Percentiles rank a stretch among this genome's conserved stretches.
Conservation (phyloP, 2,329 filamentous ascomycete genomes). For the Aureobasidium leucospermi region DNA sequence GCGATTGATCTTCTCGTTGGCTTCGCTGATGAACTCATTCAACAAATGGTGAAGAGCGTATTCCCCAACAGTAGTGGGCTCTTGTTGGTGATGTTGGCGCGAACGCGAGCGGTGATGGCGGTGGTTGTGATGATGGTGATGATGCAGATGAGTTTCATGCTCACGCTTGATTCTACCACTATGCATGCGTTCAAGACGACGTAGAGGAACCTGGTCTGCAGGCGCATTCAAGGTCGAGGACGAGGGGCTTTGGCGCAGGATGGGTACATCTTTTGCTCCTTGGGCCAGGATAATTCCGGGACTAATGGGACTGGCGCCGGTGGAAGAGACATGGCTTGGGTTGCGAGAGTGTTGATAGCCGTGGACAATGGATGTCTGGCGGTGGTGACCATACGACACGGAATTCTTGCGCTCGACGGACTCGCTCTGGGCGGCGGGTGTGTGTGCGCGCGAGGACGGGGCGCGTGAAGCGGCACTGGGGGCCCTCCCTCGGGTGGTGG, state of each 20-base stretch:
- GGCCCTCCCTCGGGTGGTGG: slow-evolving; percentile 39
- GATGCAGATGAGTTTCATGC: slow-evolving; percentile 69
- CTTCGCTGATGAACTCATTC: slow-evolving; percentile 91
- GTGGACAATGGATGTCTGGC: slow-evolving; percentile 95
- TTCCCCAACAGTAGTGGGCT: slow-evolving; percentile 91
- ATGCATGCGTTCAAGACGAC: slow-evolving; percentile 38
- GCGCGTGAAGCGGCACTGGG: slow-evolving; percentile 35
- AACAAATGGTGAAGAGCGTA: slow-evolving; percentile 96
- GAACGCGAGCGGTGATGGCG: slow-evolving; percentile 62
- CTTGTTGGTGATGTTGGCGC: slow-evolving; percentile 58
- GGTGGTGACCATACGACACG: slow-evolving; percentile 73
- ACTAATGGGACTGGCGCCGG: slow-evolving; percentile 72
- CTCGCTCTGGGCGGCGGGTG: slow-evolving; percentile 34
- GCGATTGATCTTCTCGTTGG: slow-evolving; percentile 91
- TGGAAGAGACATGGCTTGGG: slow-evolving; percentile 73
- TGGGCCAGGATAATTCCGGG: slow-evolving; percentile 67
- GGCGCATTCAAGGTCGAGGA: slow-evolving; percentile 14
- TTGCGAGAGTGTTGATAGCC: slow-evolving; percentile 88
- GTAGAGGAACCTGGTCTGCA: slow-evolving; percentile 1
- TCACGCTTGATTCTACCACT: slow-evolving; percentile 58
- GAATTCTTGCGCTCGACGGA: slow-evolving; percentile 45
- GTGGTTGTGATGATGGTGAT: slow-evolving; percentile 50
- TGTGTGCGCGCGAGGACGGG: slow-evolving; percentile 38
- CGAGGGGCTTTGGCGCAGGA: slow-evolving; percentile 16
- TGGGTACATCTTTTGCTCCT: background rate